These are phyloP conservation scores for Phytophthora parvispora DNA, from an alignment of 352 stramenopile species.

Conservation along the genomic window DNA sequence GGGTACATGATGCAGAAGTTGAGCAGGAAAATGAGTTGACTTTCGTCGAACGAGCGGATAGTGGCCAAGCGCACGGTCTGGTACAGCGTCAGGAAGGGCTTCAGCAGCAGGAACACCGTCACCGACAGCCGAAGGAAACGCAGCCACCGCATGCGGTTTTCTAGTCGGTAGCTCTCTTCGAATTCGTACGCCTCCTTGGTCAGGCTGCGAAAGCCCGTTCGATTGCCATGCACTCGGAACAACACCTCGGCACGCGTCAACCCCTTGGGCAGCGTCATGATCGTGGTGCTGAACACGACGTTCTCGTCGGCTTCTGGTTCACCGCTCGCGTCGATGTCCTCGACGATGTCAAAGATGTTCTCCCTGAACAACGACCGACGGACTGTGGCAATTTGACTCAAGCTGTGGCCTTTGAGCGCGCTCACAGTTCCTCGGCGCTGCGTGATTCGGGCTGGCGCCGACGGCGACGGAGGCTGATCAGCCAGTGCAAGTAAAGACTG, in stretches of 20 bases:
- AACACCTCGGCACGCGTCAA: constrained; percentile 77
- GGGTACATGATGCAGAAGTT: constrained; percentile 88
- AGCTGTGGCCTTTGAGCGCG: constrained; percentile 43
- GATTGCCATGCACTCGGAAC: constrained; percentile 62
- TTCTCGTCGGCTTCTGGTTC: constrained; percentile 33
- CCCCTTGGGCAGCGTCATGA: constrained; percentile 82
- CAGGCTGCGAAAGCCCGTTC: constrained; percentile 32
- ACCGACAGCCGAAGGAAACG: constrained; percentile 78
- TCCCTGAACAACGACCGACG: constrained; percentile 63
- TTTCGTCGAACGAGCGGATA: constrained; percentile 58
- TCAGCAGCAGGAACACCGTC: constrained; percentile 70
- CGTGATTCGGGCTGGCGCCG: constrained; percentile 5
- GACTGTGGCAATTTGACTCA: constrained; percentile 36
- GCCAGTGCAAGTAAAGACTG: constrained; percentile 14
- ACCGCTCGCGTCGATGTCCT: constrained; percentile 61
- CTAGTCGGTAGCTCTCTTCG: constrained; percentile 77
- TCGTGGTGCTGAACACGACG: constrained; percentile 50
- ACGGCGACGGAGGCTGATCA: constrained; percentile 14
- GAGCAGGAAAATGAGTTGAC: constrained; percentile 77
- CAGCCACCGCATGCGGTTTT: constrained; percentile 76
- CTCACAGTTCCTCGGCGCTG: constrained; percentile 50
- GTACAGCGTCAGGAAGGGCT: constrained; percentile 86
- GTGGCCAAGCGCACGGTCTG: constrained; percentile 60
- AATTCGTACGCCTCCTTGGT: constrained; percentile 72
- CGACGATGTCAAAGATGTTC: constrained; percentile 86